phyloP scores from a whole-genome alignment of 2,329 filamentous ascomycete species.

The Polytolypa hystricis region DNA sequence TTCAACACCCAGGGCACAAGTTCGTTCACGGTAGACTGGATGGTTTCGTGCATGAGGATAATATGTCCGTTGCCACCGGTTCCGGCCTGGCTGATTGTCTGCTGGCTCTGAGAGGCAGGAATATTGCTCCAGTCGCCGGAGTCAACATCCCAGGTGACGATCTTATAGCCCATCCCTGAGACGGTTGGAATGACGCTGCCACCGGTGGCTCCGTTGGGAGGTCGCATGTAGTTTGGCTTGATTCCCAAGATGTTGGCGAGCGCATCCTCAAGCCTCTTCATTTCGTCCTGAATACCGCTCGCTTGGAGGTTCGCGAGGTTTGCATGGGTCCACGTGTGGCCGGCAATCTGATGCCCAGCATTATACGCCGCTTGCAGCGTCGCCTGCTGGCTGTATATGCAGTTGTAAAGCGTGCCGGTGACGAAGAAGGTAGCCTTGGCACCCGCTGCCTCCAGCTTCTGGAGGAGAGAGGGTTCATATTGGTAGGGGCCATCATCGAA shows the following conservation, averaged over 20 bases:
- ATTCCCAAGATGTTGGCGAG: conserved; percentile 5
- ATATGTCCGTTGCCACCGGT: conserved; percentile 2
- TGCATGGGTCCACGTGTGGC: conserved; percentile 25
- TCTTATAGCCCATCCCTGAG: background rate
- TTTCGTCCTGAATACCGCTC: background rate
- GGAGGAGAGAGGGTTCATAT: conserved; percentile 48
- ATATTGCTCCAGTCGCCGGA: conserved; percentile 3
- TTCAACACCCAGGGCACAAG: conserved; percentile 5
- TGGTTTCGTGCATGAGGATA: conserved; percentile 7
- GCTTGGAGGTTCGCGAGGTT: conserved; percentile 1
- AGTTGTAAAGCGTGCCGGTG: conserved; percentile 31
- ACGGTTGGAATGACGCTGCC: conserved; percentile 1
- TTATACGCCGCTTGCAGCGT: conserved; percentile 20
- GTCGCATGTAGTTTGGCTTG: conserved; percentile 8
- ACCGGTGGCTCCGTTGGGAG: conserved; percentile 3
- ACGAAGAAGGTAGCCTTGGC: conserved; percentile 57
- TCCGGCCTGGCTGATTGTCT: conserved; percentile 3
- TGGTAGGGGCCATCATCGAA: conserved; percentile 54
- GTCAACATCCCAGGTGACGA: conserved; percentile 5
- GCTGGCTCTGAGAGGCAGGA: conserved; percentile 1
- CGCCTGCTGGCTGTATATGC: conserved; percentile 20
- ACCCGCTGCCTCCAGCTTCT: conserved; percentile 44
- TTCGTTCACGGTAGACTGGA: conserved; percentile 4
- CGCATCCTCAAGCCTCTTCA: conserved; percentile 3
- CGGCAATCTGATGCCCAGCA: conserved; percentile 37